A percentile compares a stretch with the other conserved stretches of the same genome.
Evolutionary conservation across 768 basidiomycete genomes (phyloP).

Genomic region (Ephemerocybe angulata): DNA sequence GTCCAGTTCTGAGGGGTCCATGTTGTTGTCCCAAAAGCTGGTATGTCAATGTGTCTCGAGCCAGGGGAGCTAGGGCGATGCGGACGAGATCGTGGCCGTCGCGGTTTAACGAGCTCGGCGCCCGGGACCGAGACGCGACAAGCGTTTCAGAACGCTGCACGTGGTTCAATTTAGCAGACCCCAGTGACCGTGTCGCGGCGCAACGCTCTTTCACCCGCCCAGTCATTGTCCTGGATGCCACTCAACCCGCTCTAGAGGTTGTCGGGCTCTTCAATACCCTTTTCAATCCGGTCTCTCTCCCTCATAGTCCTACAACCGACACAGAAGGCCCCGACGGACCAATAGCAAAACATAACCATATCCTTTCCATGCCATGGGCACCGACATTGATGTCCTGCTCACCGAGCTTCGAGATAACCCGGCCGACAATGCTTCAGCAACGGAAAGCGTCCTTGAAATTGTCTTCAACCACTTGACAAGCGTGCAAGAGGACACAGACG

Average conservation of each 20-base stretch:
- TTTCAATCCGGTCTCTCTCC: too few relatives aligned
- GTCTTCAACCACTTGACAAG: conserved; percentile 56
- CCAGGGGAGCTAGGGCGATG: not conserved
- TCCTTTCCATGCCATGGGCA: conserved; percentile 7
- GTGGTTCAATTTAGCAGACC: not conserved
- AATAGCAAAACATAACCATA: too few relatives aligned
- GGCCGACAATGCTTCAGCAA: conserved; percentile 44
- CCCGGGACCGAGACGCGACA: not conserved
- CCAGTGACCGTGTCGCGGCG: not conserved
- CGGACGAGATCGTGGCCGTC: not conserved
- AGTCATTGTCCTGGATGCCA: not conserved
- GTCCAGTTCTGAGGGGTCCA: conserved; percentile 57
- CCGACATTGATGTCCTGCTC: conserved; percentile 48
- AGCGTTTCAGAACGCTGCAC: not conserved
- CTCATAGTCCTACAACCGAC: too few relatives aligned
- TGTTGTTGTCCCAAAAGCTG: too few relatives aligned
- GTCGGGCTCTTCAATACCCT: not conserved
- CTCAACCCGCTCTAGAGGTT: not conserved
- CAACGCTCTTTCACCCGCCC: not conserved
- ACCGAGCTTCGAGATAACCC: conserved; percentile 55
- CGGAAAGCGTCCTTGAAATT: conserved; percentile 45
- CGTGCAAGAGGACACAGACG: conserved; percentile 33
- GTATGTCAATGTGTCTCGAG: too few relatives aligned
- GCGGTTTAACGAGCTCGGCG: not conserved
- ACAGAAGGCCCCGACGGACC: not conserved